Conservation (phyloP, 768 basidiomycete genomes). For the Ramaria rubella region DNA sequence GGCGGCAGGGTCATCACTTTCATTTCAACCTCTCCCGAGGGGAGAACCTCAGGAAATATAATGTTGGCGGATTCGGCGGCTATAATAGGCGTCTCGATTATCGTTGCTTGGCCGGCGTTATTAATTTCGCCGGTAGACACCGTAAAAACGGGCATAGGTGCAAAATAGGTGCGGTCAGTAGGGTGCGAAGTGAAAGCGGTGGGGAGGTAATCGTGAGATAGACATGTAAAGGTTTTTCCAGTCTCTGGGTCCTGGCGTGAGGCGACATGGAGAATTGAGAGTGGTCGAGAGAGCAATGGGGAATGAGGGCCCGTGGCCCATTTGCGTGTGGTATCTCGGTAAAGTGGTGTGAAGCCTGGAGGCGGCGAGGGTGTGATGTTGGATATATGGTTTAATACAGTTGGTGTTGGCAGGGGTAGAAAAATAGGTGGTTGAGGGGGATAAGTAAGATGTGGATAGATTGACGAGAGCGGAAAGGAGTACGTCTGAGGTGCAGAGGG, state of each 20-base stretch:
- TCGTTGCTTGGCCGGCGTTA: background rate
- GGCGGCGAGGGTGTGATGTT: slow-evolving; percentile 7
- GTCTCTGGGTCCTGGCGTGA: background rate
- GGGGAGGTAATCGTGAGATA: slow-evolving; percentile 10
- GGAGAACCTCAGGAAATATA: slow-evolving; percentile 1
- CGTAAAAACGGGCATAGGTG: slow-evolving; percentile 3
- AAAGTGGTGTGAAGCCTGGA: slow-evolving; percentile 2
- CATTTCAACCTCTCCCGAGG: background rate
- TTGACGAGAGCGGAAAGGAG: slow-evolving; percentile 6
- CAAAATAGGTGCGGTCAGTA: slow-evolving; percentile 6
- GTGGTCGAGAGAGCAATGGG: slow-evolving; percentile 2
- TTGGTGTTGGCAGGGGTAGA: background rate
- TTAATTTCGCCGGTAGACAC: background rate
- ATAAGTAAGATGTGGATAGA: slow-evolving; percentile 8
- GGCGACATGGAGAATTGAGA: slow-evolving; percentile 9
- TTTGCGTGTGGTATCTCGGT: slow-evolving; percentile 9
- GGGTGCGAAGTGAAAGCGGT: slow-evolving; percentile 5
- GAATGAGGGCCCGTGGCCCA: slow-evolving; percentile 2
- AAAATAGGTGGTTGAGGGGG: background rate
- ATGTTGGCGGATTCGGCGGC: slow-evolving; percentile 9
- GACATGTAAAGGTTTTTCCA: background rate
- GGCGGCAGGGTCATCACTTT: slow-evolving; percentile 8
- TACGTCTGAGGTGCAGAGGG: slow-evolving; percentile 8
- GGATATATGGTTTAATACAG: slow-evolving; percentile 7
- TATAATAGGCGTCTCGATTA: slow-evolving; percentile 1